Evolutionary conservation across 768 basidiomycete species (phyloP).

Genomic region (Rhodosporidiobolus sp.): DNA sequence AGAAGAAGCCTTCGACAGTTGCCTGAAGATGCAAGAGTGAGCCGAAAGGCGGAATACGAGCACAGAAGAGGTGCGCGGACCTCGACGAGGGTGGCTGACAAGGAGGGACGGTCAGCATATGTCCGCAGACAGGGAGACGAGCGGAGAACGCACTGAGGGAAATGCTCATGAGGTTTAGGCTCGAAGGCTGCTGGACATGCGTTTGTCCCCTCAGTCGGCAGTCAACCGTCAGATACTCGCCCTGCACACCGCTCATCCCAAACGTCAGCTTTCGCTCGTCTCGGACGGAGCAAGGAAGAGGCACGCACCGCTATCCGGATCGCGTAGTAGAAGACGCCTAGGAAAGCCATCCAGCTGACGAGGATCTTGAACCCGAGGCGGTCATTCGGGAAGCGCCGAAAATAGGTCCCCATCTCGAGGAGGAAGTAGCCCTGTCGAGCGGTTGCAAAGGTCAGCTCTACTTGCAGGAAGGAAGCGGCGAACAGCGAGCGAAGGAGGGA

Average conservation of each 20-base stretch:
- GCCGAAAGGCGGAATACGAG: too few species aligned
- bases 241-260: background rate
- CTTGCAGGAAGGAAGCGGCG: background rate
- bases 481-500: background rate
- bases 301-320: background rate
- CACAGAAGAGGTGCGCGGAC: background rate
- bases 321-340: constrained; percentile 2
- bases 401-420: constrained; percentile 8
- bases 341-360: constrained; percentile 10
- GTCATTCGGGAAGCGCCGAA: constrained; percentile 15
- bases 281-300: background rate
- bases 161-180: background rate
- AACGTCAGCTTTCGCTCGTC: background rate
- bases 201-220: background rate
- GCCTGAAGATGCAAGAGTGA: background rate
- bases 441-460: background rate
- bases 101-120: background rate
- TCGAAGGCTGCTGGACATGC: background rate
- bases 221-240: background rate
- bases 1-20: constrained; percentile 21
- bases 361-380: constrained; percentile 14
- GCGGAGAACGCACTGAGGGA: background rate
- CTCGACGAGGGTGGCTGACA: background rate
- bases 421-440: constrained; percentile 17
- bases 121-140: background rate